These are phyloP conservation scores for Pseudopyrenochaeta lycopersici DNA, from an alignment of 2,329 filamentous ascomycete genomes.

Conservation along the genomic window DNA sequence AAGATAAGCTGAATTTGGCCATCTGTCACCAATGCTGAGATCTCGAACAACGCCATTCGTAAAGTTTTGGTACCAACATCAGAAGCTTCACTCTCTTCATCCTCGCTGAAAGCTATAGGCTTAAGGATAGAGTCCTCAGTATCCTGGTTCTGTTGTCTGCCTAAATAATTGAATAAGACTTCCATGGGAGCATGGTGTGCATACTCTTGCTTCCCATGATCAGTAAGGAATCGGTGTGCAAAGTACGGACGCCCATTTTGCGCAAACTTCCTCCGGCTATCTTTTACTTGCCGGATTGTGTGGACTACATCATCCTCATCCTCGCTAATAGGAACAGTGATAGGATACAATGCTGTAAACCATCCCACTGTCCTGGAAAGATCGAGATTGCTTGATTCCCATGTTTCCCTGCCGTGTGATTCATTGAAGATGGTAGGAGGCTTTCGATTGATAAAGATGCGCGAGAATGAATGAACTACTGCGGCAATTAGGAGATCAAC, in stretches of 20 bases:
- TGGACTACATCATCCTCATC: conserved; percentile 60
- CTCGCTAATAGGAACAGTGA: conserved; percentile 55
- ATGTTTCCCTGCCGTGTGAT: conserved; percentile 50
- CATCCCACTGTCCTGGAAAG: conserved; percentile 67
- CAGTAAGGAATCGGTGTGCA: conserved; percentile 41
- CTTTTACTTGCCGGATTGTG: conserved; percentile 64
- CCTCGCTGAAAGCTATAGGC: conserved; percentile 32
- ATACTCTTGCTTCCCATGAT: conserved; percentile 39
- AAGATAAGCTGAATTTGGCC: conserved; percentile 40
- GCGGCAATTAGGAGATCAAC: conserved; percentile 65
- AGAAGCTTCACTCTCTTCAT: conserved; percentile 35
- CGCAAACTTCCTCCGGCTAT: conserved; percentile 57
- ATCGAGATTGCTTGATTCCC: conserved; percentile 57
- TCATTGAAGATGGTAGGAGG: conserved; percentile 60
- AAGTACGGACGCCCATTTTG: conserved; percentile 62
- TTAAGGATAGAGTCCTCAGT: conserved; percentile 58
- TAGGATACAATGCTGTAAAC: conserved; percentile 67
- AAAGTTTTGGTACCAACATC: conserved; percentile 37
- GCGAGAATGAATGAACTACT: conserved; percentile 64
- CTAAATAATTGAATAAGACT: conserved; percentile 66
- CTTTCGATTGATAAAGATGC: conserved; percentile 62
- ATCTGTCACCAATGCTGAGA: conserved; percentile 34
- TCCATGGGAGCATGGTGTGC: conserved; percentile 62
- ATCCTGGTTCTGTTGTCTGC: conserved; percentile 60
- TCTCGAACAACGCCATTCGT: conserved; percentile 43